Percentiles rank a stretch among this genome's conserved stretches.
phyloP scores from a whole-genome alignment of 768 basidiomycete genomes.

The Lactifluus rugatus region DNA sequence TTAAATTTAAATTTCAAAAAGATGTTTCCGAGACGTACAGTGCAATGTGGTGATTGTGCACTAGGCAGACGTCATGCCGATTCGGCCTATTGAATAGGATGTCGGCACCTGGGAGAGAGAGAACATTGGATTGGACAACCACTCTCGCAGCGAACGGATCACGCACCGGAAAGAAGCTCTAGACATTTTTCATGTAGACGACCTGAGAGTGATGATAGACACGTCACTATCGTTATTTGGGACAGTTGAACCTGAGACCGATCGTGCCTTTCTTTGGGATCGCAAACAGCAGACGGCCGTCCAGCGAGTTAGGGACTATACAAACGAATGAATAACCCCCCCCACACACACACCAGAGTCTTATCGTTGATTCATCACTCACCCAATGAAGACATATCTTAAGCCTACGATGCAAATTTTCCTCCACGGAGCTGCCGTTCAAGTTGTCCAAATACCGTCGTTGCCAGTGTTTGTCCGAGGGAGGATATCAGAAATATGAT shows the following conservation, averaged over 20 bases:
- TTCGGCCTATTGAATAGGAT: conserved; percentile 86
- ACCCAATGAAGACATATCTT: conserved; percentile 5
- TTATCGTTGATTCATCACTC: not conserved
- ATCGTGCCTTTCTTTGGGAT: conserved; percentile 90
- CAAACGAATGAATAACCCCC: not conserved
- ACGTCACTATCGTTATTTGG: too few species aligned
- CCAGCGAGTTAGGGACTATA: conserved; percentile 64
- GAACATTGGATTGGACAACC: too few species aligned
- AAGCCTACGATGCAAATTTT: not conserved
- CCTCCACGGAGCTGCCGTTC: too few species aligned
- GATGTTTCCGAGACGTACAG: conserved; percentile 45
- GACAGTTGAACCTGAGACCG: not conserved
- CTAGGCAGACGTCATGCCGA: conserved; percentile 88
- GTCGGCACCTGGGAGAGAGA: conserved; percentile 97
- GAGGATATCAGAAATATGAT: not conserved
- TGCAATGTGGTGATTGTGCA: conserved; percentile 85
- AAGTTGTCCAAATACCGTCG: too few species aligned
- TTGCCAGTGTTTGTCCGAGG: too few species aligned
- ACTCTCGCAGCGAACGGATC: not conserved
- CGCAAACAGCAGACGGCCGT: conserved; percentile 84
- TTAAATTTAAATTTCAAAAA: too few species aligned
- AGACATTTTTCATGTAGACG: conserved; percentile 87
- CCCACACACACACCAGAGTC: too few species aligned
- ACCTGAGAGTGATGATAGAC: conserved; percentile 35
- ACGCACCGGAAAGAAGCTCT: conserved; percentile 66